Conservation (phyloP, 345 rosid genomes). For the Citrus mangshanensis region DNA sequence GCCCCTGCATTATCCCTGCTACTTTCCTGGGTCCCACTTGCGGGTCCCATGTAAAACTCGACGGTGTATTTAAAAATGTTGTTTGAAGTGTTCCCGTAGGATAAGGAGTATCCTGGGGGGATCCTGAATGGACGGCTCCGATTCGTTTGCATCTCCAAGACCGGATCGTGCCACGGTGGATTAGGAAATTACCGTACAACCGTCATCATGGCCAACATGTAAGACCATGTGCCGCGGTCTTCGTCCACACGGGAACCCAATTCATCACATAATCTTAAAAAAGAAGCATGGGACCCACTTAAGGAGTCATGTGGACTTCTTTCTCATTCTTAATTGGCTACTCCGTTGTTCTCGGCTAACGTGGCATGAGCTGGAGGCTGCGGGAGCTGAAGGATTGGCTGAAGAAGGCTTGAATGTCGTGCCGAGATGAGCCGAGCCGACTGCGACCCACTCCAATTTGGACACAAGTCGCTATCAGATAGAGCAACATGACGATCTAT, state of each 20-base stretch:
- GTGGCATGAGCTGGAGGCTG: background rate
- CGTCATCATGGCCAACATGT: conserved; percentile 17
- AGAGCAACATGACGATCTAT: background rate
- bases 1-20: conserved; percentile 10
- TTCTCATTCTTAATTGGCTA: conserved; percentile 3
- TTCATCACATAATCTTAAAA: background rate
- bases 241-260: conserved; percentile 8
- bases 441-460: background rate
- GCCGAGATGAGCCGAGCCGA: background rate
- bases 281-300: background rate
- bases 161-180: conserved; percentile 25
- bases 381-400: background rate
- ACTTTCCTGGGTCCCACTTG: background rate
- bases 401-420: background rate
- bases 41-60: background rate
- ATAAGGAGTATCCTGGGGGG: background rate
- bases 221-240: conserved; percentile 23
- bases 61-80: conserved; percentile 12
- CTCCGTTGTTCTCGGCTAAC: background rate
- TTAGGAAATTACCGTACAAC: background rate
- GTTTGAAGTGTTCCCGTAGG: background rate
- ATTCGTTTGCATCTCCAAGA: conserved; percentile 5
- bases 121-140: conserved; percentile 8
- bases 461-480: background rate
- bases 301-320: background rate